phyloP scores from a whole-genome alignment of 2,329 filamentous ascomycete species.

The Colletotrichum costaricense region DNA sequence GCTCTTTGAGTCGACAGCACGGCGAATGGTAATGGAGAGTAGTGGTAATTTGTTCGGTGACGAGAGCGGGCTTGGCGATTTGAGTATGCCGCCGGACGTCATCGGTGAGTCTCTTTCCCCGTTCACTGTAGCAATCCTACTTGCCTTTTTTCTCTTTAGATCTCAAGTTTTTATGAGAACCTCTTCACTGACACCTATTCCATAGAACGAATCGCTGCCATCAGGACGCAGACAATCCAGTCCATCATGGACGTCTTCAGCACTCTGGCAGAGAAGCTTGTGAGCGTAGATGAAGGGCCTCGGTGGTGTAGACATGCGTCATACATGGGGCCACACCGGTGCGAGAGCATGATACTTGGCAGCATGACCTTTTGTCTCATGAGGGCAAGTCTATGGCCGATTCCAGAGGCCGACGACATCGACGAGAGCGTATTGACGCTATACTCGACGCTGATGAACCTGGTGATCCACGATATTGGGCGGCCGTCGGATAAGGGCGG shows the following conservation, averaged over 20 bases:
- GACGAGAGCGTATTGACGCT: constrained; percentile 40
- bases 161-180: background rate
- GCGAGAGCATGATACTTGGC: constrained; percentile 50
- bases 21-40: constrained; percentile 41
- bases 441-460: constrained; percentile 39
- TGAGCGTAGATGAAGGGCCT: constrained; percentile 44
- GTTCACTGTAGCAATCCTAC: no score
- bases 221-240: constrained; percentile 41
- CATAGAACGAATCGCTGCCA: constrained; percentile 35
- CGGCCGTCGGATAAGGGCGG: constrained; percentile 21
- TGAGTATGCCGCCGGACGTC: constrained; percentile 38
- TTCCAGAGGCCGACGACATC: constrained; percentile 40
- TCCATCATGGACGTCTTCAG: constrained; percentile 41
- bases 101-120: constrained; percentile 34
- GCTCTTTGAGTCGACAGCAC: constrained; percentile 38
- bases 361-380: constrained; percentile 48
- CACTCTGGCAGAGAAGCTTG: constrained; percentile 40
- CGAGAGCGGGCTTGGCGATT: constrained; percentile 3
- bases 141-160: background rate
- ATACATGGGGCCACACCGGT: constrained; percentile 48
- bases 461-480: constrained; percentile 44
- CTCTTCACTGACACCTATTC: background rate
- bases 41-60: constrained; percentile 22
- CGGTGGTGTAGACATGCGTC: constrained; percentile 47
- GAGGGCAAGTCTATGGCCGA: constrained; percentile 46